Percentiles rank a stretch among this genome's conserved stretches.
These are phyloP conservation scores for Axilococcus clingmanii DNA, from an alignment of 139 green algal genomes.

Conservation along the genomic window DNA sequence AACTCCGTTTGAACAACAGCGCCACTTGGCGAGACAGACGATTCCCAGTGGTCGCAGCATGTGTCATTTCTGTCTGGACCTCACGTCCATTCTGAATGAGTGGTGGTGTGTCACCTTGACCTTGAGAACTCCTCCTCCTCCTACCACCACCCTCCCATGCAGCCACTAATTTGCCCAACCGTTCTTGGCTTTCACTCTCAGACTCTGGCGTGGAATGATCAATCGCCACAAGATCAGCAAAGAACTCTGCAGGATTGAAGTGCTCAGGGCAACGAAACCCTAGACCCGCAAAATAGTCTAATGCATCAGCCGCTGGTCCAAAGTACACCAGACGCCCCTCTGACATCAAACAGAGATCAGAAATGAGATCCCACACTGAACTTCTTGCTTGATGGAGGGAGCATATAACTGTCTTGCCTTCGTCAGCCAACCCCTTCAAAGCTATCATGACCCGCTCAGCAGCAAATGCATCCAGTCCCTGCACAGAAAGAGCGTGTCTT, in stretches of 20 bases:
- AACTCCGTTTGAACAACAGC: constrained; percentile 44
- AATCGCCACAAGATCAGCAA: constrained; percentile 80
- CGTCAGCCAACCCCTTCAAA: constrained; percentile 53
- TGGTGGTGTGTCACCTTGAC: background rate
- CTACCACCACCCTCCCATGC: too few species aligned
- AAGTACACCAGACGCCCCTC: constrained; percentile 49
- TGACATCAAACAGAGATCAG: constrained; percentile 81
- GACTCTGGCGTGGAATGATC: constrained; percentile 52
- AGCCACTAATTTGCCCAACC: constrained; percentile 31
- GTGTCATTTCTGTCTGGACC: background rate
- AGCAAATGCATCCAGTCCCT: constrained; percentile 8
- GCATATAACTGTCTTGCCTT: constrained; percentile 62
- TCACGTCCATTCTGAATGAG: background rate
- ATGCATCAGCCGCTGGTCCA: constrained; percentile 28
- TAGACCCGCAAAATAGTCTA: constrained; percentile 60
- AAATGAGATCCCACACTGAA: constrained; percentile 83
- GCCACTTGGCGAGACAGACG: constrained; percentile 23
- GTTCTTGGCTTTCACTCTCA: constrained; percentile 27
- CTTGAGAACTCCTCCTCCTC: background rate
- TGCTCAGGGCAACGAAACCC: constrained; percentile 64
- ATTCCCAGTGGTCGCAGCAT: background rate
- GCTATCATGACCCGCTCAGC: constrained; percentile 13
- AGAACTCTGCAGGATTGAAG: constrained; percentile 82
- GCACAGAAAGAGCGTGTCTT: background rate
- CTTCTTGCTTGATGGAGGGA: constrained; percentile 76